phyloP scores from a whole-genome alignment of 805 yeast species.

The Yamadazyma kitorensis region DNA sequence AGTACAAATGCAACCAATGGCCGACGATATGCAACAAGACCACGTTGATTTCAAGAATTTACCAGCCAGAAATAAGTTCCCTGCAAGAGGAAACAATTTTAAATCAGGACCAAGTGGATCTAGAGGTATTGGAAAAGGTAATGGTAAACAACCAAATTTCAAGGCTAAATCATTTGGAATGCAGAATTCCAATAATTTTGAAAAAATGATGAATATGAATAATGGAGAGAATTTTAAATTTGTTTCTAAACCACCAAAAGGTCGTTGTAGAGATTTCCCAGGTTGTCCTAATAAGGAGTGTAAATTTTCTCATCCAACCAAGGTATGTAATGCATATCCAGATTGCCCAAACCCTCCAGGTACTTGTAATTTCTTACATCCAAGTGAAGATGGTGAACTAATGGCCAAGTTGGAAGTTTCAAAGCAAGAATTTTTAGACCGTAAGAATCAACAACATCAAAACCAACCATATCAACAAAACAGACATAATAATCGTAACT shows the following conservation, averaged over 20 bases:
- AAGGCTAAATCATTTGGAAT: slow-evolving; percentile 27
- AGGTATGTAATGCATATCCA: slow-evolving; percentile 69
- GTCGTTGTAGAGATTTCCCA: slow-evolving; percentile 71
- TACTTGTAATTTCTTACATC: slow-evolving; percentile 79
- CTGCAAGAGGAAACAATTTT: no score
- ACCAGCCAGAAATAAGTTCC: slow-evolving; percentile 10
- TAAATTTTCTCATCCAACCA: slow-evolving; percentile 76
- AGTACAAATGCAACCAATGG: slow-evolving; percentile 1
- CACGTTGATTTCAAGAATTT: slow-evolving; percentile 13
- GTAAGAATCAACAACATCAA: slow-evolving; percentile 23
- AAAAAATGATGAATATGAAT: slow-evolving; percentile 38
- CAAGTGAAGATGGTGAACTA: slow-evolving; percentile 77
- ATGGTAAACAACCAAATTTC: slow-evolving; percentile 18
- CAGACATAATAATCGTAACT: slow-evolving; percentile 23
- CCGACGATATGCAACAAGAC: slow-evolving; percentile 11
- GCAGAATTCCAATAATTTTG: slow-evolving; percentile 40
- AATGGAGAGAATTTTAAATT: slow-evolving; percentile 24
- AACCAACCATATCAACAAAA: slow-evolving; percentile 17
- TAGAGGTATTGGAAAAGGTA: slow-evolving; percentile 18
- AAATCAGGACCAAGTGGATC: slow-evolving; percentile 1
- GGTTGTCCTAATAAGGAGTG: slow-evolving; percentile 70
- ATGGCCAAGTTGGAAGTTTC: slow-evolving; percentile 66
- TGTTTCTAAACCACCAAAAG: slow-evolving; percentile 49
- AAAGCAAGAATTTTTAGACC: slow-evolving; percentile 48
- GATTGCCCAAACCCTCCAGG: slow-evolving; percentile 78